These are phyloP conservation scores for Saccharomycopsis malanga DNA, from an alignment of 805 yeast species.

Conservation along the genomic window DNA sequence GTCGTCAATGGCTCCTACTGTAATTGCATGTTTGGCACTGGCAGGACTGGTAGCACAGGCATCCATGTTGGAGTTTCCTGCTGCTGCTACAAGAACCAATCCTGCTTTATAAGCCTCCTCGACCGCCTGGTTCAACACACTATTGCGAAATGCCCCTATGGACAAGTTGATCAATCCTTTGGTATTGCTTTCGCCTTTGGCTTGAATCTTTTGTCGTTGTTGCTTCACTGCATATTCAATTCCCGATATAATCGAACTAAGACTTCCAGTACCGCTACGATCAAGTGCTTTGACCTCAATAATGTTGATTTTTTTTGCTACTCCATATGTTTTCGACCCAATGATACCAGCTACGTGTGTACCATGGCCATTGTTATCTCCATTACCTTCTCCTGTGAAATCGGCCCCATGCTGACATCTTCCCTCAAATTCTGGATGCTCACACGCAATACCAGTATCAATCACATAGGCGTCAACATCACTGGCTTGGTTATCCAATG, in stretches of 20 bases:
- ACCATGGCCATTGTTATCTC: conserved; percentile 83
- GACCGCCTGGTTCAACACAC: conserved; percentile 66
- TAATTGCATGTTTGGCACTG: conserved; percentile 59
- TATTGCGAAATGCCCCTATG: conserved; percentile 65
- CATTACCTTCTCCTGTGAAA: conserved; percentile 52
- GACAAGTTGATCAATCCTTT: conserved; percentile 73
- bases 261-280: conserved; percentile 59
- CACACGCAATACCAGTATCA: conserved; percentile 72
- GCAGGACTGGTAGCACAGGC: conserved; percentile 89
- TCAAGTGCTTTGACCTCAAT: conserved; percentile 74
- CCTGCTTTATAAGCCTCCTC: conserved; percentile 71
- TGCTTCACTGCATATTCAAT: conserved; percentile 64
- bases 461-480: conserved; percentile 68
- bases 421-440: conserved; percentile 57
- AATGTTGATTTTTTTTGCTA: conserved; percentile 60
- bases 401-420: conserved; percentile 55
- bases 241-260: conserved; percentile 58
- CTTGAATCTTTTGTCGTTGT: conserved; percentile 26
- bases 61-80: conserved; percentile 73
- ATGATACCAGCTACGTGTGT: conserved; percentile 90
- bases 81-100: conserved; percentile 68
- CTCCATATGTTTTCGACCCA: conserved; percentile 76
- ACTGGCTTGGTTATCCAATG: conserved; percentile 41
- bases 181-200: conserved; percentile 22
- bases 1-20: conserved; percentile 89